A percentile compares a stretch with the other conserved stretches of the same genome.
phyloP scores from a whole-genome alignment of 306 rosid genomes.

The Elaeagnus macrophylla region DNA sequence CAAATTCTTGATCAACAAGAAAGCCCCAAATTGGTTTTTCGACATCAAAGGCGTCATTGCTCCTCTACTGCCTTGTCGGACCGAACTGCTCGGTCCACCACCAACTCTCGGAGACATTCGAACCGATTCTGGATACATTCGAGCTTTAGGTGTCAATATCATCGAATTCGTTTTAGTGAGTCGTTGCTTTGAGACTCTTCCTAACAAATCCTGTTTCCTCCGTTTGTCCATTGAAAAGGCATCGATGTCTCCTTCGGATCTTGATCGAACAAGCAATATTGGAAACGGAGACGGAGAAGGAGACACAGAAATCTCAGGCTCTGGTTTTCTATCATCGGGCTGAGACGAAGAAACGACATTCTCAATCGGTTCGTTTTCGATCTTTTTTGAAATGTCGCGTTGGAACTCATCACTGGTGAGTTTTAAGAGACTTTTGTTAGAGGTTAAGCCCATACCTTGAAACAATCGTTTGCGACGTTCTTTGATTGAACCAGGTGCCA shows the following conservation, averaged over 20 bases:
- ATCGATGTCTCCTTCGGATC: slow-evolving; percentile 61
- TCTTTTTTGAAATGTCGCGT: slow-evolving; percentile 13
- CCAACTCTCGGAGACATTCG: slow-evolving; percentile 12
- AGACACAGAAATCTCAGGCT: neutral
- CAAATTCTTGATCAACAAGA: slow-evolving; percentile 62
- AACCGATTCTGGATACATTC: neutral
- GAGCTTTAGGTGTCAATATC: slow-evolving; percentile 10
- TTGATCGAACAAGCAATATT: slow-evolving; percentile 42
- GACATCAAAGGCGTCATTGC: slow-evolving; percentile 15
- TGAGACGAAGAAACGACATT: neutral
- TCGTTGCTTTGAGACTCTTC: slow-evolving; percentile 49
- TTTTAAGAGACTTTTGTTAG: slow-evolving; percentile 28
- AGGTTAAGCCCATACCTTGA: slow-evolving; percentile 55
- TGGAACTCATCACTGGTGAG: slow-evolving; percentile 10
- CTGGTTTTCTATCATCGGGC: neutral
- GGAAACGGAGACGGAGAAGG: slow-evolving; percentile 16
- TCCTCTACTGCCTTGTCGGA: neutral
- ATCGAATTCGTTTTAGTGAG: slow-evolving; percentile 40
- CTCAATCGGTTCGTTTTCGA: neutral
- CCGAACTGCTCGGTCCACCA: neutral
- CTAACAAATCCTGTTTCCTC: slow-evolving; percentile 43
- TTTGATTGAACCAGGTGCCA: slow-evolving; percentile 52
- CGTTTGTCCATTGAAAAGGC: slow-evolving; percentile 19
- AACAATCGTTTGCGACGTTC: slow-evolving; percentile 50
- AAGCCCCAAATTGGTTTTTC: slow-evolving; percentile 31